Evolutionary conservation across 1,284 basidiomycete genomes (phyloP), one percentile per base, ranked within the genome.

Genomic region (Cryptococcus jaspeensis): DNA sequence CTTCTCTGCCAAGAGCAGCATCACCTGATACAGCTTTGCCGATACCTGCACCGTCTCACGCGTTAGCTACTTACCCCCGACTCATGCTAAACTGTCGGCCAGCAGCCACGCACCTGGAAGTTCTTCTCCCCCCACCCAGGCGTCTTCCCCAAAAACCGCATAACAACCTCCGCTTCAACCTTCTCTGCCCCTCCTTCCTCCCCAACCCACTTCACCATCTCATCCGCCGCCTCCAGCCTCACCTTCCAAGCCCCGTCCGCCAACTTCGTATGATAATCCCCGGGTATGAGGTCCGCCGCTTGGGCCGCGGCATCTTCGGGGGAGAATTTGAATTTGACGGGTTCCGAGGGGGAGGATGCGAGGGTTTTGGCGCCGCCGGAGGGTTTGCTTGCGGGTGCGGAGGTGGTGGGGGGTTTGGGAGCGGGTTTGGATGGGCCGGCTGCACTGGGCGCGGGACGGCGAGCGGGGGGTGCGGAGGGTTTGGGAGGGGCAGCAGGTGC

Each of bases 121-220:
- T 99, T 99, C 82, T 97, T 99, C 79, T 99, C 96, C 41, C 84
- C 85, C 93, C 92, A 97, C 1, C 95, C 93, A 1, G 84, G 84
- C 69, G 90, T 93, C 81, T 96, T 98, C 23, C 85, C 87, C 52
- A 99, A 78, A 64, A 90, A 88, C n/a, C 95, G 84, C 16, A 98
- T 85, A 47, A 99, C 75, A 11, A 99, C 84, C 75, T 99, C 96
- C 23, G 88, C 86, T 65, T 99, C 95, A 1, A 92, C 79, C 1
- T 83, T 81, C 37, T 84, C 83, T 13, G 85, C 83, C 15, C 70
- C 78, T 4, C 84, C 82, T 5, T 82, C 81, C 15, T 76, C 74
- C 59, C 89, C 87, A 5, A 92, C 79, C 95, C 95, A 99, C 6
- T 81, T 78, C 5, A 84, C 82, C 84, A 99, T 85, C 69, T 90